phyloP scores from a whole-genome alignment of 805 yeast species.

The Kluyveromyces siamensis region DNA sequence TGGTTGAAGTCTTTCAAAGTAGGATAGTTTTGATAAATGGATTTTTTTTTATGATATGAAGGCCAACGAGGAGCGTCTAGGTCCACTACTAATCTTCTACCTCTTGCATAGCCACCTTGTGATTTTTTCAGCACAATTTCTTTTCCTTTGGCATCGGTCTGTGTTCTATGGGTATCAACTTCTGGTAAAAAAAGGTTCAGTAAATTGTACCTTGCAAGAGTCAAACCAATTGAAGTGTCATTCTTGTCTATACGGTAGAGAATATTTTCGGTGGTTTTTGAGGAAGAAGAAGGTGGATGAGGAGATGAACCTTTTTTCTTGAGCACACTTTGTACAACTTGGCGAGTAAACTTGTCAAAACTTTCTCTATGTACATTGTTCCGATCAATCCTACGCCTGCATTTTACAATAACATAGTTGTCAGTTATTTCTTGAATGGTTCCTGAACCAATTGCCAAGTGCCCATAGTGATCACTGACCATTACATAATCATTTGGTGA shows the following conservation, averaged over 20 bases:
- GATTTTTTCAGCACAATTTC: slow-evolving; percentile 14
- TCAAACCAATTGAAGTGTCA: slow-evolving; percentile 64
- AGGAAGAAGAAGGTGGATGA: slow-evolving; percentile 1
- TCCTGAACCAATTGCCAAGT: slow-evolving; percentile 65
- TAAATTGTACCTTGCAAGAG: slow-evolving; percentile 68
- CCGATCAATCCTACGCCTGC: slow-evolving; percentile 44
- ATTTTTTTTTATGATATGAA: not conserved
- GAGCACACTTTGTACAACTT: slow-evolving; percentile 43
- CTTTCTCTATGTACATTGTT: slow-evolving; percentile 25
- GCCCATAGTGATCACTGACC: slow-evolving; percentile 74
- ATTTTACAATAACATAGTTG: slow-evolving; percentile 38
- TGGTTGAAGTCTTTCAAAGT: slow-evolving; percentile 36
- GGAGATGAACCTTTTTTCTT: not conserved
- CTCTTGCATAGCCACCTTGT: slow-evolving; percentile 29
- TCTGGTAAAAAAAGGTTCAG: slow-evolving; percentile 50
- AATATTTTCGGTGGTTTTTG: slow-evolving; percentile 1
- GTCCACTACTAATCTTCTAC: slow-evolving; percentile 30
- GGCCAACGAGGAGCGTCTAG: not conserved
- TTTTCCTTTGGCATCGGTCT: slow-evolving; percentile 6
- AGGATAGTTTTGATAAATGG: not conserved
- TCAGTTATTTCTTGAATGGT: slow-evolving; percentile 37
- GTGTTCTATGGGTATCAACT: slow-evolving; percentile 3
- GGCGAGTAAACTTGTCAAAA: slow-evolving; percentile 39
- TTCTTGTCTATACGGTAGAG: slow-evolving; percentile 71
- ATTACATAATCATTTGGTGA: slow-evolving; percentile 52